A percentile compares a stretch with the other conserved stretches of the same genome.
phyloP scores from a whole-genome alignment of 2,329 filamentous ascomycete species.

The Penicillium sp. region DNA sequence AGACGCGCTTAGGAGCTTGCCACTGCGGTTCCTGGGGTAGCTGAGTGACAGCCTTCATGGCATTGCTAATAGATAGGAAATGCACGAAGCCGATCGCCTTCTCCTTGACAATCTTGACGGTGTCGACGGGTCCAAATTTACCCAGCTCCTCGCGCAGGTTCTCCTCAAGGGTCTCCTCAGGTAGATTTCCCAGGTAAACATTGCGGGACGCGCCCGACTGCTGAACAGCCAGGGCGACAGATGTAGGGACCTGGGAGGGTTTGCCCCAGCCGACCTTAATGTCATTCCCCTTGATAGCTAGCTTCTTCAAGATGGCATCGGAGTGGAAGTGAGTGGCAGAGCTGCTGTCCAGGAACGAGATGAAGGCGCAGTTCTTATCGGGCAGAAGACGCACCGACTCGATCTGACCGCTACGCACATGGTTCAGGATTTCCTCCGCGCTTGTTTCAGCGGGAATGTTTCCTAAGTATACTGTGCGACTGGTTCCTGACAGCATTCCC shows the following conservation, averaged over 20 bases:
- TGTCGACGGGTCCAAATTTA: constrained; percentile 96
- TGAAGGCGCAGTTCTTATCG: constrained; percentile 99
- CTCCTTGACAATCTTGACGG: constrained; percentile 94
- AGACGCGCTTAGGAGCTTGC: constrained; percentile 92
- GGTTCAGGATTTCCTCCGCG: constrained; percentile 92
- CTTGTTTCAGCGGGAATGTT: constrained; percentile 98
- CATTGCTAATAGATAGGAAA: constrained; percentile 94
- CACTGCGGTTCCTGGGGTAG: constrained; percentile 91
- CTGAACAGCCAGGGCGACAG: constrained; percentile 94
- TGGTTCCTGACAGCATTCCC: constrained; percentile 83
- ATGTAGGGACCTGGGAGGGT: constrained; percentile 95
- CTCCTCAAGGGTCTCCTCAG: constrained; percentile 86
- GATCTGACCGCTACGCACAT: constrained; percentile 95
- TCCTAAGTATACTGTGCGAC: constrained; percentile 93
- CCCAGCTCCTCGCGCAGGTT: constrained; percentile 91
- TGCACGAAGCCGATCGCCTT: constrained; percentile 98
- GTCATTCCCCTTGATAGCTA: constrained; percentile 96
- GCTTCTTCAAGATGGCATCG: constrained; percentile 98
- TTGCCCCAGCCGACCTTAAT: constrained; percentile 99
- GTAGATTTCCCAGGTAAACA: constrained; percentile 90
- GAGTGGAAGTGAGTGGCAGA: constrained; percentile 99
- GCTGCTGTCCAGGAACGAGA: constrained; percentile 96
- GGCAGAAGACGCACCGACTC: constrained; percentile 96
- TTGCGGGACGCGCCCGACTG: constrained; percentile 96
- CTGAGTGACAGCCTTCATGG: constrained; percentile 96